Percentiles rank a stretch among this genome's conserved stretches.
phyloP scores from a whole-genome alignment of 495 filamentous ascomycete species.

The Hyaloscypha hepaticicola region DNA sequence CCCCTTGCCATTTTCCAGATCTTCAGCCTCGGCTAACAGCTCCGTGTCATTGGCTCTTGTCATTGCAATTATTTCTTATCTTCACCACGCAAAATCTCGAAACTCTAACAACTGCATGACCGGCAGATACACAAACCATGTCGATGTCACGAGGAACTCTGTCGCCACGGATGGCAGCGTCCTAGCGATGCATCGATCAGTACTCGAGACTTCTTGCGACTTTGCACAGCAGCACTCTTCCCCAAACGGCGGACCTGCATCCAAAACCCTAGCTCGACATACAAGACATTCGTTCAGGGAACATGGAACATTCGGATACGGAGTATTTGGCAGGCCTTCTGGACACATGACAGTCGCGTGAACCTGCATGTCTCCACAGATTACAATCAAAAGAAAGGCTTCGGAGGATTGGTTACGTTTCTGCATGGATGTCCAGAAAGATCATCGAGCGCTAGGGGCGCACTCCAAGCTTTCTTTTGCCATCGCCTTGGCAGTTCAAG shows the following conservation, averaged over 20 bases:
- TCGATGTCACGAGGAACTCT: not conserved
- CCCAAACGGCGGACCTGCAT: not conserved
- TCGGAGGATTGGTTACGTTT: constrained; percentile 3
- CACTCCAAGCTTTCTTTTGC: not conserved
- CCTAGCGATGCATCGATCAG: not conserved
- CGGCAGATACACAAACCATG: not conserved
- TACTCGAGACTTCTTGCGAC: not conserved
- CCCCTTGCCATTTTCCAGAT: not conserved
- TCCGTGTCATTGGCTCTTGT: constrained; percentile 18
- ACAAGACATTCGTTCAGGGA: not conserved
- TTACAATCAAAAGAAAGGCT: not conserved
- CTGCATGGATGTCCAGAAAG: not conserved
- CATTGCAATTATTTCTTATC: constrained; percentile 8
- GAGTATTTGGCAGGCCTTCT: constrained; percentile 2
- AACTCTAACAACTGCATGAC: not conserved
- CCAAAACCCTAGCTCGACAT: not conserved
- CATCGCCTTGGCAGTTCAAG: not conserved
- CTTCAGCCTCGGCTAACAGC: not conserved
- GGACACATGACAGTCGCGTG: not conserved
- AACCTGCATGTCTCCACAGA: constrained; percentile 16
- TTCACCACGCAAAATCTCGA: not conserved
- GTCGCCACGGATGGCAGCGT: not conserved
- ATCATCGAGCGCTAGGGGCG: not conserved
- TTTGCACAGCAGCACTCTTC: not conserved
- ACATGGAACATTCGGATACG: not conserved